A percentile compares a stretch with the other conserved stretches of the same genome.
Conservation (phyloP, 495 filamentous ascomycete genomes). For the Penicillium salamii region DNA sequence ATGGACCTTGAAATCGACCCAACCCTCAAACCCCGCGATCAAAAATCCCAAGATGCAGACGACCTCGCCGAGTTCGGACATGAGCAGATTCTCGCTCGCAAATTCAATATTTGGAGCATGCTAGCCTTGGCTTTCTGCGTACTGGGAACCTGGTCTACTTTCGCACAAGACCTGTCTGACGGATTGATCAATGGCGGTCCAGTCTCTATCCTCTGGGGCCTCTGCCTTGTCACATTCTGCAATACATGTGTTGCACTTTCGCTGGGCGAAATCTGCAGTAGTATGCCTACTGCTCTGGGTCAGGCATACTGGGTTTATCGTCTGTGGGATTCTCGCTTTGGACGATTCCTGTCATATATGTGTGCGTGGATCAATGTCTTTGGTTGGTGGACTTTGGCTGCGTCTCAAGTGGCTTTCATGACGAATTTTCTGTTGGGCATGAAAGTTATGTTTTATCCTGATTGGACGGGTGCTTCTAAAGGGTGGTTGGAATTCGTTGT, state of each 20-base stretch:
- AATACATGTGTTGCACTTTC: slow-evolving; percentile 46
- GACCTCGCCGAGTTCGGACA: slow-evolving; percentile 51
- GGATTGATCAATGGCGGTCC: slow-evolving; percentile 44
- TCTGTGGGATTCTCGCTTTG: slow-evolving; percentile 33
- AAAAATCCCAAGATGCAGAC: slow-evolving; percentile 42
- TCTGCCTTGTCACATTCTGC: slow-evolving; percentile 39
- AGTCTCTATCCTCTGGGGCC: slow-evolving; percentile 48
- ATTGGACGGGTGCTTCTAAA: slow-evolving; percentile 34
- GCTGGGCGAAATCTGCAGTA: slow-evolving; percentile 44
- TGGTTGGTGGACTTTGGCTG: slow-evolving; percentile 48
- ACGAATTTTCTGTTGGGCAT: slow-evolving; percentile 46
- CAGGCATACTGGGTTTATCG: slow-evolving; percentile 46
- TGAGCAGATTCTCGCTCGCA: slow-evolving; percentile 44
- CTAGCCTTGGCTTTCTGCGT: slow-evolving; percentile 44
- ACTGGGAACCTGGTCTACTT: slow-evolving; percentile 46
- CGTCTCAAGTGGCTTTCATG: slow-evolving; percentile 47
- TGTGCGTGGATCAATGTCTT: slow-evolving; percentile 50
- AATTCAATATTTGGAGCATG: slow-evolving; percentile 49
- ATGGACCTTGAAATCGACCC: slow-evolving; percentile 36
- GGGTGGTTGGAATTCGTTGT: slow-evolving; percentile 47
- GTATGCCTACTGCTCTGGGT: slow-evolving; percentile 45
- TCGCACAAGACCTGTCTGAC: slow-evolving; percentile 42
- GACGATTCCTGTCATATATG: slow-evolving; percentile 43
- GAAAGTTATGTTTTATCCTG: slow-evolving; percentile 40
- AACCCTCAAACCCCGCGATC: slow-evolving; percentile 31